Evolutionary conservation across 1,139 yeast genomes (phyloP).

Genomic region (Zhuliangozyma blackwelliae): DNA sequence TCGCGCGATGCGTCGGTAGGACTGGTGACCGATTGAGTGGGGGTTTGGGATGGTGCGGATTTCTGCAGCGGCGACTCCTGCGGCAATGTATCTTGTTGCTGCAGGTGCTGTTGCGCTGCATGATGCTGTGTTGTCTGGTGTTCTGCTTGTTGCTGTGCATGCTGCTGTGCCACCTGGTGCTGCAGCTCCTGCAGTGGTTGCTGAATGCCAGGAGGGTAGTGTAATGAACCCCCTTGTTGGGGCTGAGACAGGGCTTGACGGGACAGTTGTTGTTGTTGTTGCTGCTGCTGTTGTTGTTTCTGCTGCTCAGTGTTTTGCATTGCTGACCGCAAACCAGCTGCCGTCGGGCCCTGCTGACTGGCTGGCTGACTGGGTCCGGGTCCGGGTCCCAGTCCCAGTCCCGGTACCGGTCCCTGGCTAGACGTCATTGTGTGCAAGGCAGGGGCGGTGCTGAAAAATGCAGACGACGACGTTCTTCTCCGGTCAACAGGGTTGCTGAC

Average conservation of each 20-base stretch:
- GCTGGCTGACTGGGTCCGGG: constrained; percentile 2
- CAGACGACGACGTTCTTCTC: constrained; percentile 31
- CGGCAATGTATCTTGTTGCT: too few relatives aligned
- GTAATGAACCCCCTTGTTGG: too few relatives aligned
- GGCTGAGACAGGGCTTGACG: constrained; percentile 9
- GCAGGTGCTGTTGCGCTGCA: too few relatives aligned
- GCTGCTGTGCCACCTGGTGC: too few relatives aligned
- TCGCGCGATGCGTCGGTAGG: constrained; percentile 8
- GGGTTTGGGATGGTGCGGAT: constrained; percentile 5
- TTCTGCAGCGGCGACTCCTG: constrained; percentile 11
- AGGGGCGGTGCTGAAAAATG: constrained; percentile 25
- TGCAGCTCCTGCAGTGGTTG: too few relatives aligned
- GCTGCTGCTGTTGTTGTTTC: constrained; percentile 13
- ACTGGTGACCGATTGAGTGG: constrained; percentile 3
- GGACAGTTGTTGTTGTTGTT: constrained; percentile 8
- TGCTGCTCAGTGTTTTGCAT: constrained; percentile 18
- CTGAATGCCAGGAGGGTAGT: too few relatives aligned
- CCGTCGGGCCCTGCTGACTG: constrained; percentile 1
- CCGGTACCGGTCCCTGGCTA: constrained; percentile 1
- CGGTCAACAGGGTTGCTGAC: constrained; percentile 11
- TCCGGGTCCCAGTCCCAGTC: constrained; percentile 5
- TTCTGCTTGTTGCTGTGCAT: too few relatives aligned
- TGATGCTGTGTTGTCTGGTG: too few relatives aligned
- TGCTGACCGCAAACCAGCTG: constrained; percentile 4
- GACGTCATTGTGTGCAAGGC: constrained; percentile 11